Percentiles rank a stretch among this genome's conserved stretches.
These are phyloP conservation scores for Intubia oerlemansii DNA, from an alignment of 2,329 filamentous ascomycete genomes.

Conservation along the genomic window DNA sequence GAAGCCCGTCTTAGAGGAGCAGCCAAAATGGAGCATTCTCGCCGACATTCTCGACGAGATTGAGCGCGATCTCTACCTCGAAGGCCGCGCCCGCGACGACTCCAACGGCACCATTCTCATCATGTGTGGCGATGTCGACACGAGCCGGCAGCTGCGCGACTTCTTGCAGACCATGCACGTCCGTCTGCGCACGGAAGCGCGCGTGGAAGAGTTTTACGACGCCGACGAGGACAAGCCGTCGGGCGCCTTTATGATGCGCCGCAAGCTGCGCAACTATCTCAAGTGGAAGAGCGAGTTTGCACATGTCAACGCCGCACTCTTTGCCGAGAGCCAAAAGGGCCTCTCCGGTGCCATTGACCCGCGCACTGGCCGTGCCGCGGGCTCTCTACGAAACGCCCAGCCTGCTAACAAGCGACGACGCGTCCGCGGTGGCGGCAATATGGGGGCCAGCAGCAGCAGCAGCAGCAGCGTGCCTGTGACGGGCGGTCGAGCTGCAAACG, in stretches of 20 bases:
- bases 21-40: conserved; percentile 80
- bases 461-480: no score
- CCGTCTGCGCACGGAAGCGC: conserved; percentile 27
- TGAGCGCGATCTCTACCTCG: conserved; percentile 72
- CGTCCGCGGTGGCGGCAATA: conserved; percentile 65
- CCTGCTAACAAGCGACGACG: conserved; percentile 74
- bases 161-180: conserved; percentile 84
- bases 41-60: conserved; percentile 81
- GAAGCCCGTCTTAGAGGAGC: conserved; percentile 70
- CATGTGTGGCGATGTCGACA: conserved; percentile 81
- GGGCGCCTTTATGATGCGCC: conserved; percentile 73
- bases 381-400: conserved; percentile 30
- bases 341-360: conserved; percentile 45
- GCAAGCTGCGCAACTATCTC: conserved; percentile 69
- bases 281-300: conserved; percentile 81
- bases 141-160: conserved; percentile 72
- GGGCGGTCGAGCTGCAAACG: conserved; percentile 52
- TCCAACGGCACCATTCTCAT: conserved; percentile 85
- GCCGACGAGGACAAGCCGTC: conserved; percentile 42
- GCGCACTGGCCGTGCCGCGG: conserved; percentile 20
- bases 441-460: no score
- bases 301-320: conserved; percentile 59
- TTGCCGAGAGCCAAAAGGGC: conserved; percentile 59
- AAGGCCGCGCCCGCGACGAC: conserved; percentile 49
- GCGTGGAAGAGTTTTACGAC: conserved; percentile 23